A percentile compares a stretch with the other conserved stretches of the same genome.
These are phyloP conservation scores for Schizothecium vesticola DNA, from an alignment of 495 filamentous ascomycete genomes.

Conservation along the genomic window DNA sequence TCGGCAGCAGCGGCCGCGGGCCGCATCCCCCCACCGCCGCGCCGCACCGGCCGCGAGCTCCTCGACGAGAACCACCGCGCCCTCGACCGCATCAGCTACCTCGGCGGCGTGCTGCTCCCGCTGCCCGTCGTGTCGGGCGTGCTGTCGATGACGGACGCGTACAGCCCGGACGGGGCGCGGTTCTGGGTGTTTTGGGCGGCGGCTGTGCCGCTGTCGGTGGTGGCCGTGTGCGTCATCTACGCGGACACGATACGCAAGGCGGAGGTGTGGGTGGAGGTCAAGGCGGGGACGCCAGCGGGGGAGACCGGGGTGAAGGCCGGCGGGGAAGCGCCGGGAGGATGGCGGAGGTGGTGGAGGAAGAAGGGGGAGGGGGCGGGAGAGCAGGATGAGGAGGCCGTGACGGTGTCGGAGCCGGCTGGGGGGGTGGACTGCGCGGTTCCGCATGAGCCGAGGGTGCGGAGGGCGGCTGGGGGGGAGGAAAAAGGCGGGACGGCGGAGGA, in stretches of 20 bases:
- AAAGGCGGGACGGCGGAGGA: background rate
- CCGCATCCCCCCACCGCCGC: background rate
- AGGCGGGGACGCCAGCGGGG: background rate
- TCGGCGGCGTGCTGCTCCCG: slow-evolving; percentile 39
- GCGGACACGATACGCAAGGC: slow-evolving; percentile 39
- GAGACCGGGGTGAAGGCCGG: background rate
- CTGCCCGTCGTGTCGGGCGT: slow-evolving; percentile 38
- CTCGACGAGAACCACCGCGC: slow-evolving; percentile 31
- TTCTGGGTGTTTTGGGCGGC: slow-evolving; percentile 42
- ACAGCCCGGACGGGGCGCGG: slow-evolving; percentile 25
- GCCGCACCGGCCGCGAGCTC: background rate
- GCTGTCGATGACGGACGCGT: slow-evolving; percentile 38
- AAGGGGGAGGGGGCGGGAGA: background rate
- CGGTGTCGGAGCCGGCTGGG: background rate
- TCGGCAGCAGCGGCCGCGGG: background rate
- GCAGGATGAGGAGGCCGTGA: background rate
- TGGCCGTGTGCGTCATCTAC: slow-evolving; percentile 36
- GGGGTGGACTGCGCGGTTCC: background rate
- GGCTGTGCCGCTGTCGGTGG: slow-evolving; percentile 26
- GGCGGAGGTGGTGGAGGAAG: background rate
- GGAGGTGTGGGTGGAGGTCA: slow-evolving; percentile 43
- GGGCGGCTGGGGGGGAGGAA: background rate
- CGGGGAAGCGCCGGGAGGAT: background rate
- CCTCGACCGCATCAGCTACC: slow-evolving; percentile 38
- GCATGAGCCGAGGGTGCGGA: background rate